Evolutionary conservation across 768 basidiomycete genomes (phyloP).

Genomic region (Termitomyces sp.): DNA sequence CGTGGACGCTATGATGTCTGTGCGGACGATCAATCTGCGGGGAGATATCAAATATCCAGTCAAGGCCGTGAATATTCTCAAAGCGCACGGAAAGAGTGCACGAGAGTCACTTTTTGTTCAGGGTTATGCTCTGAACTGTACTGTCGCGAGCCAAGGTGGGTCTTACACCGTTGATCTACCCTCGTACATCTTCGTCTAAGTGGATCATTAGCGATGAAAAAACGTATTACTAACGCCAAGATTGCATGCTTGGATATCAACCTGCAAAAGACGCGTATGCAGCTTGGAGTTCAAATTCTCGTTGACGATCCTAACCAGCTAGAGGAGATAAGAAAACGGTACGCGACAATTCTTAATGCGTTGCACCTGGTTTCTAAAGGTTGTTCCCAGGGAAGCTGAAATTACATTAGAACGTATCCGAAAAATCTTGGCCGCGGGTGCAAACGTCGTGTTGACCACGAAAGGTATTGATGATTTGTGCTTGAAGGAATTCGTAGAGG

Average conservation of each 20-base stretch:
- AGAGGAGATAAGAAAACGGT: conserved; percentile 94
- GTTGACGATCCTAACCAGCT: conserved; percentile 95
- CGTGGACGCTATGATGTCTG: conserved; percentile 97
- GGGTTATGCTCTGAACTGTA: conserved; percentile 97
- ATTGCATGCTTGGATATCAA: conserved; percentile 99
- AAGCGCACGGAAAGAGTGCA: conserved; percentile 95
- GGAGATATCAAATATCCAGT: conserved; percentile 99
- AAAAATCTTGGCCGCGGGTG: conserved; percentile 93
- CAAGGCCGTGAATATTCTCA: conserved; percentile 97
- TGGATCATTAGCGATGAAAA: conserved; percentile 82
- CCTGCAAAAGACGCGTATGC: conserved; percentile 94
- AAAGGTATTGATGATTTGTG: conserved; percentile 99
- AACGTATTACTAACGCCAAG: conserved; percentile 86
- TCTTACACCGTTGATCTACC: background rate
- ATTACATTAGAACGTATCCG: conserved; percentile 94
- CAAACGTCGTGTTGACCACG: conserved; percentile 95
- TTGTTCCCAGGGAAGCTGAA: conserved; percentile 71
- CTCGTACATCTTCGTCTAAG: background rate
- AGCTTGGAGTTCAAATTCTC: conserved; percentile 93
- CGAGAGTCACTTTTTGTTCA: conserved; percentile 92
- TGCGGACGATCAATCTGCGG: conserved; percentile 87
- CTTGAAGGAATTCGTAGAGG: conserved; percentile 97
- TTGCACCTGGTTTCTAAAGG: background rate
- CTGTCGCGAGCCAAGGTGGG: conserved; percentile 95
- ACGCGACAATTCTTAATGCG: conserved; percentile 14